Percentiles rank a stretch among this genome's conserved stretches.
These are phyloP conservation scores for Geotrichum klebahnii DNA, from an alignment of 1,139 yeast species.

Conservation along the genomic window DNA sequence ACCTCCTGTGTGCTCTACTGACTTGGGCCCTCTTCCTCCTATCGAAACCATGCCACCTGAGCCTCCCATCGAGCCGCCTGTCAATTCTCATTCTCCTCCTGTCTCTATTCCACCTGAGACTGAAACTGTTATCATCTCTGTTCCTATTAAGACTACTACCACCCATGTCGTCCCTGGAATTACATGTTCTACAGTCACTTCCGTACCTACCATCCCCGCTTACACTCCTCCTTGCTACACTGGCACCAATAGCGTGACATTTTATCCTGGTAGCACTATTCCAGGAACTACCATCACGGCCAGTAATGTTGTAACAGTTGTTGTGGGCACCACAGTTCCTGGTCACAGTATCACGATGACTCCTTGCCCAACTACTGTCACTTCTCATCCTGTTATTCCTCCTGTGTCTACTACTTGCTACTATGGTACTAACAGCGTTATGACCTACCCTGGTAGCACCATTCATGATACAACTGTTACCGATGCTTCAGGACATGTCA, in stretches of 20 bases:
- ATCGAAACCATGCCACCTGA: neutral
- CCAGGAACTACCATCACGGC: constrained; percentile 17
- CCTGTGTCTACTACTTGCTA: constrained; percentile 9
- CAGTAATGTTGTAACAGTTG: constrained; percentile 8
- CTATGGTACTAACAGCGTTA: constrained; percentile 2
- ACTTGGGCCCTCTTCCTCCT: constrained; percentile 3
- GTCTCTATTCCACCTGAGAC: constrained; percentile 10
- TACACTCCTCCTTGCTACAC: constrained; percentile 13
- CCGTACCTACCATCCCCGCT: constrained; percentile 17
- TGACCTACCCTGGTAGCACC: constrained; percentile 15
- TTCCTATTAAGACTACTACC: constrained; percentile 10
- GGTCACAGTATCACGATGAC: constrained; percentile 9
- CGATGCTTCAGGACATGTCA: constrained; percentile 9
- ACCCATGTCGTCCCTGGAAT: constrained; percentile 4
- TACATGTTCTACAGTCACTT: constrained; percentile 2
- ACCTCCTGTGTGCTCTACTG: constrained; percentile 2
- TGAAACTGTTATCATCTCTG: constrained; percentile 16
- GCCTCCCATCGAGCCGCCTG: neutral
- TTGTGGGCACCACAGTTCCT: constrained; percentile 8
- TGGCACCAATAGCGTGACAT: constrained; percentile 5
- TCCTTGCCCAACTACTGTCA: constrained; percentile 14
- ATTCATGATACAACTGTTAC: constrained; percentile 12
- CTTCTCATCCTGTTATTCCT: constrained; percentile 9
- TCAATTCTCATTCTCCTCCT: constrained; percentile 6
- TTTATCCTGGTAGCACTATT: constrained; percentile 13